Base-by-base conservation (phyloP, 257 asterid species). In the Jacaranda mimosifolia region DNA sequence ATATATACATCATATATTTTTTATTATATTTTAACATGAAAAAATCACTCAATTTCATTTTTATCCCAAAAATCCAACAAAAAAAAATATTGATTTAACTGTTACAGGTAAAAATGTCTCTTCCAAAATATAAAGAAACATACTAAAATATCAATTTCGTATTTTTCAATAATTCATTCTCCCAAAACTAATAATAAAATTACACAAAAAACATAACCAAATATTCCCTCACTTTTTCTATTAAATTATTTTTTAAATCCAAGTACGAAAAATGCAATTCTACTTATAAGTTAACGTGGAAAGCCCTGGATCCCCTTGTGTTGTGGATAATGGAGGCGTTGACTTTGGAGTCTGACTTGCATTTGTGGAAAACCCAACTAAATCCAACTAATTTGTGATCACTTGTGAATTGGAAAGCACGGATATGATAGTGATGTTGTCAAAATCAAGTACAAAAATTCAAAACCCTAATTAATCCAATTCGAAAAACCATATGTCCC, bases 331-430 rank as follows among this genome's bases (percentile, higher is more conserved):
- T 69, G 63, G 63, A 3, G 55, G 62, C 35, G 68, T 75, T 81
- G 84, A 81, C 84, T 81, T 75, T 11, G 13, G 78, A 56, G 2
- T 49, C 9, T 12, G 55, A 49, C 73, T 80, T 68, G 68, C 70
- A 69, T 62, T 75, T 26, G 83, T 64, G 58, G 42, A 11, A 67
- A 79, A 46, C 17, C 72, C 83, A 73, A 79, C 79, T 52, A 74
- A 80, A 74, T 80, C 84, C 80, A 75, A 75, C 84, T 75, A 69
- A 80, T 80, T 62, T 40, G 21, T 32, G 74, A 38, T 66, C 71
- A 79, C 66, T 65, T 66, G 77, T 79, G 49, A 66, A 73, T 79
- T 68, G 72, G 75, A 73, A 66, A 66, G 55, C 40, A 18, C 3
- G 7, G 32, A 26, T 26, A 26, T 26, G 9, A 51, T 66, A 3